Percentiles rank a stretch among this genome's conserved stretches.
Evolutionary conservation across 306 rosid genomes (phyloP).

Genomic region (Arachis hypogaea): DNA sequence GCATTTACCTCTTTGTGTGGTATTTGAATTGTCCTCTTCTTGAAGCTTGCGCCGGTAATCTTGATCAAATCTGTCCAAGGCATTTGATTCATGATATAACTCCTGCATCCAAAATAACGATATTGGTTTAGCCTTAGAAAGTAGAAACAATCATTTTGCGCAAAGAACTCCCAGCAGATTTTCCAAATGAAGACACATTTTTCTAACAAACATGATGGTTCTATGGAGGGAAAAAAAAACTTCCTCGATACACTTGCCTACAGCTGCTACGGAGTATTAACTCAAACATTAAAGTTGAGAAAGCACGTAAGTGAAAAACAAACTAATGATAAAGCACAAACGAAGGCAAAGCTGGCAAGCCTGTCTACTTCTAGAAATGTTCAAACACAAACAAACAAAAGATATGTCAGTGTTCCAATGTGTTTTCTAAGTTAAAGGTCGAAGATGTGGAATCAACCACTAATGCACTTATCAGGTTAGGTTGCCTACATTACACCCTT

Average conservation of each 20-base stretch:
- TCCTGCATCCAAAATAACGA: conserved; percentile 56
- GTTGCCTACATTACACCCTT: too few species aligned
- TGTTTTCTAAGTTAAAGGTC: background rate
- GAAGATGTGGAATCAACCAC: too few species aligned
- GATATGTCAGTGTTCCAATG: too few species aligned
- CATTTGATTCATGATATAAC: conserved; percentile 91
- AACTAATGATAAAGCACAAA: background rate
- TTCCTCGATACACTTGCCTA: too few species aligned
- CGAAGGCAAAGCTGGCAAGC: background rate
- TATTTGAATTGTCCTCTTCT: conserved; percentile 90
- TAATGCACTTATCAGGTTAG: too few species aligned
- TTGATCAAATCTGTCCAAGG: conserved; percentile 96
- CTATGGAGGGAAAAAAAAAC: too few species aligned
- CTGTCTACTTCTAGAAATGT: too few species aligned
- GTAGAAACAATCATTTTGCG: conserved; percentile 1
- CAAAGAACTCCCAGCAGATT: conserved; percentile 22
- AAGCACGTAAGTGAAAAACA: background rate
- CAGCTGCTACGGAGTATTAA: too few species aligned
- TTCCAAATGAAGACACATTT: background rate
- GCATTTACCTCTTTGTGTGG: conserved; percentile 77
- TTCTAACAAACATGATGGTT: too few species aligned
- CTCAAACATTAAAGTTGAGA: too few species aligned
- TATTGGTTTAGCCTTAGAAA: conserved; percentile 30
- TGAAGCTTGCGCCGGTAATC: conserved; percentile 90
- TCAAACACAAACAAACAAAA: background rate